Conservation (phyloP, 2,329 filamentous ascomycete genomes). For the Ascochyta rabiei region DNA sequence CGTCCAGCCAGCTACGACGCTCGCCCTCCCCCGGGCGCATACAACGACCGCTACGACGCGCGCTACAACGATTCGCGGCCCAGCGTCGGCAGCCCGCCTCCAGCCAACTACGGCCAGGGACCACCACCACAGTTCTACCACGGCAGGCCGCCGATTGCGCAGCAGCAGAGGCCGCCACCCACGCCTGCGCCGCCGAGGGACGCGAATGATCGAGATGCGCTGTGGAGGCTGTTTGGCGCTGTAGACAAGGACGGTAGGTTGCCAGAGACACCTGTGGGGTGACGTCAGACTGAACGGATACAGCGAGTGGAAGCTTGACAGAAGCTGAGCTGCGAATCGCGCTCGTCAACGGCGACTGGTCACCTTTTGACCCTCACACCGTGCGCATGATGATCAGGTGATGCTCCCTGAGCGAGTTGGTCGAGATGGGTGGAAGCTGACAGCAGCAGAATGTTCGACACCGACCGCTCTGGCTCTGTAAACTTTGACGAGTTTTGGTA, state of each 20-base stretch:
- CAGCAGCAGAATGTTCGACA: conserved; percentile 82
- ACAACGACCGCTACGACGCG: conserved; percentile 42
- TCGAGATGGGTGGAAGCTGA: conserved; percentile 1
- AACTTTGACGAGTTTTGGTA: conserved; percentile 92
- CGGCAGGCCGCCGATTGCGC: conserved; percentile 65
- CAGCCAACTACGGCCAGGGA: conserved; percentile 59
- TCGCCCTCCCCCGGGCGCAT: conserved; percentile 48
- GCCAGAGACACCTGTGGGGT: conserved; percentile 7
- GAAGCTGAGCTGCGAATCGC: conserved; percentile 87
- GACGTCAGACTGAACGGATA: conserved; percentile 10
- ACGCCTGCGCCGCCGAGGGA: conserved; percentile 60
- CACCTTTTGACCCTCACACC: conserved; percentile 89
- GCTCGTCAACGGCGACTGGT: conserved; percentile 95
- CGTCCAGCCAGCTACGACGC: conserved; percentile 35
- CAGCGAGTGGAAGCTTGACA: conserved; percentile 79
- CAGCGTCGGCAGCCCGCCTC: conserved; percentile 53
- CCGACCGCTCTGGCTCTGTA: conserved; percentile 84
- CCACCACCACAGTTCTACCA: conserved; percentile 67
- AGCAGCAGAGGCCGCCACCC: conserved; percentile 49
- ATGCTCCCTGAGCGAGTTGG: neutral
- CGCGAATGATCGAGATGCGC: conserved; percentile 68
- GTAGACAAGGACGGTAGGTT: conserved; percentile 81
- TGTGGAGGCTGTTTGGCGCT: conserved; percentile 85
- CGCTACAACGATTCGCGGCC: conserved; percentile 28
- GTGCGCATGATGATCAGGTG: conserved; percentile 94